Percentiles rank a stretch among this genome's conserved stretches.
Conservation (phyloP, 257 asterid genomes). For the Plectranthus barbatus region DNA sequence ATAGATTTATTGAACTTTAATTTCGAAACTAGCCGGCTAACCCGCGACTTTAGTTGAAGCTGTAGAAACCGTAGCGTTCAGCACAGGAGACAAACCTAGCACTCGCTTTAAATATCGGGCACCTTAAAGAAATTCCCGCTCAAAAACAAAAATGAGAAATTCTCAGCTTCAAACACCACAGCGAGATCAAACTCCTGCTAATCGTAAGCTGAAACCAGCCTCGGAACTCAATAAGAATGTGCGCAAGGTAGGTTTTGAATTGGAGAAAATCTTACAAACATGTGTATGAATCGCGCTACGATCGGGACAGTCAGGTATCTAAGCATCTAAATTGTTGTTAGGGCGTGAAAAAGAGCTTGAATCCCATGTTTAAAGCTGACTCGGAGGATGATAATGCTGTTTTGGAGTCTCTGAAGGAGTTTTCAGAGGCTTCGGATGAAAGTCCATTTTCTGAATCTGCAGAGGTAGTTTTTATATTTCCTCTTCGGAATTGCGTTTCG, state of each 20-base stretch:
- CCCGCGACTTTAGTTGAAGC: slow-evolving; percentile 2
- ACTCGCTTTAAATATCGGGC: neutral
- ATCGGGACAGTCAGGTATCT: neutral
- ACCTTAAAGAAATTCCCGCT: slow-evolving; percentile 25
- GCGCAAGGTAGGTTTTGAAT: slow-evolving; percentile 31
- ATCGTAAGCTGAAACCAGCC: slow-evolving; percentile 34
- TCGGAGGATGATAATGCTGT: slow-evolving; percentile 23
- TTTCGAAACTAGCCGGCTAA: too few species aligned
- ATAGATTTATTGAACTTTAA: too few species aligned
- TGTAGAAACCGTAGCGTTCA: slow-evolving; percentile 11
- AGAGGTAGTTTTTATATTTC: slow-evolving; percentile 28
- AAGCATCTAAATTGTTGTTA: slow-evolving; percentile 9
- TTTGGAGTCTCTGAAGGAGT: slow-evolving; percentile 25
- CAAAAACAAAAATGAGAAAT: slow-evolving; percentile 18
- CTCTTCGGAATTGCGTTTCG: neutral
- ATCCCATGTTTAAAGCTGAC: slow-evolving; percentile 24
- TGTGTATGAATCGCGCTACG: neutral
- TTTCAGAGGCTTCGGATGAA: slow-evolving; percentile 26
- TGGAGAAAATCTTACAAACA: neutral
- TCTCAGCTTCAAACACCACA: slow-evolving; percentile 32
- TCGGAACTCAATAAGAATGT: slow-evolving; percentile 26
- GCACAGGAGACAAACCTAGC: neutral
- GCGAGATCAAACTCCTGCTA: slow-evolving; percentile 25
- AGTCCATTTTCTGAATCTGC: slow-evolving; percentile 22
- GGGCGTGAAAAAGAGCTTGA: slow-evolving; percentile 32